phyloP scores from a whole-genome alignment of 306 rosid genomes.

The Fragaria iinumae region DNA sequence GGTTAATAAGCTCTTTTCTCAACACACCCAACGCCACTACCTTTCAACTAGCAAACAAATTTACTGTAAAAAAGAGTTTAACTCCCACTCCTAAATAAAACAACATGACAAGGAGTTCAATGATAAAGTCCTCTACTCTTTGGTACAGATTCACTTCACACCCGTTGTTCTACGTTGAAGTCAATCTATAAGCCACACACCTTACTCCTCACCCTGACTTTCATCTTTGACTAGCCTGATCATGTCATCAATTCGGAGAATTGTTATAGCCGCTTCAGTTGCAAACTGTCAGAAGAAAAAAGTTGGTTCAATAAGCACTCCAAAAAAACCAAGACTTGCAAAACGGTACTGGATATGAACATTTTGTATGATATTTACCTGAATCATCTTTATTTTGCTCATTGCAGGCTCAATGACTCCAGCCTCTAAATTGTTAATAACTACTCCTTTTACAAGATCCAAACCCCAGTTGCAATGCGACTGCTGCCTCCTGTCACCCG shows the following conservation, averaged over 20 bases:
- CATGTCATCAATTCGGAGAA: constrained; percentile 98
- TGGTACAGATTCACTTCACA: not conserved
- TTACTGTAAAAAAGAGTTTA: not conserved
- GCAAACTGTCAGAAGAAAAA: constrained; percentile 59
- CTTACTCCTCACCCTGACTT: constrained; percentile 57
- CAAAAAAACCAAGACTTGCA: constrained; percentile 3
- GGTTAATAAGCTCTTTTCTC: not conserved
- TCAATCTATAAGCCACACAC: not conserved
- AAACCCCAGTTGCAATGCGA: constrained; percentile 73
- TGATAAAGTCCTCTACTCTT: not conserved
- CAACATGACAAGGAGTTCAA: not conserved
- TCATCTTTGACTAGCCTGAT: constrained; percentile 91
- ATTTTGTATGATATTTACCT: constrained; percentile 37
- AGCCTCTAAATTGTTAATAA: constrained; percentile 93
- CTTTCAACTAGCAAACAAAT: not conserved
- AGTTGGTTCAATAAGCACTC: not conserved
- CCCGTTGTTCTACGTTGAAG: not conserved
- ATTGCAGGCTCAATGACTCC: constrained; percentile 99
- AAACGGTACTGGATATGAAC: not conserved
- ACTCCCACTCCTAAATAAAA: not conserved
- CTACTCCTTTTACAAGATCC: constrained; percentile 72
- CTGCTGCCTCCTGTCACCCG: constrained; percentile 36
- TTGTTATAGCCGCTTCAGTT: constrained; percentile 95
- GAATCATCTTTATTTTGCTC: constrained; percentile 98
- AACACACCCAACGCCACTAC: not conserved